Base-by-base conservation (phyloP, 805 yeast species). In the Jamesozyma rosinii region DNA sequence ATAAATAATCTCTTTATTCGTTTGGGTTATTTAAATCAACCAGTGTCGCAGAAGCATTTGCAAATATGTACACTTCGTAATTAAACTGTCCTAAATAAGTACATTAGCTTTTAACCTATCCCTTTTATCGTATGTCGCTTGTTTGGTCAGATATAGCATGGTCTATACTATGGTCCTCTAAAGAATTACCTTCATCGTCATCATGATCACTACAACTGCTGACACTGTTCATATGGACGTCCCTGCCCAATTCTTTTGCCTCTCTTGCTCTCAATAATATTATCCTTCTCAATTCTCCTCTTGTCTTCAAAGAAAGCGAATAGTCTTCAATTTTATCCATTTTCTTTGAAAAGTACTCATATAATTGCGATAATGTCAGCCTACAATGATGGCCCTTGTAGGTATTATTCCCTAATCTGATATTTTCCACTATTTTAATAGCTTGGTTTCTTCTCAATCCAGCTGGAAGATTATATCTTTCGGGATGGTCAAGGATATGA, bases 321-420 rank as follows among this genome's bases (percentile, higher is more conserved):
- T 58, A 58, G 36, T 58, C 63, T 2, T 49, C 49, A 3, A 40
- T 22, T 6, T 26, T 44, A 29, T 58, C 63, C 50, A 47, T 48
- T 32, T 54, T 52, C 26, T 55, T 54, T 3, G 58, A 53, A 35
- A 58, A 51, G 39, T 58, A 58, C 9, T 51, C 47, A 42, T 58
- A 58, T 15, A 58, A 41, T 40, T 52, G 60, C 14, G 57, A 48
- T 35, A 58, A 38, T 4, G 58, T 47, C 47, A 58, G 43, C 29
- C 50, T 37, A 29, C 51, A 48, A 32, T 44, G 45, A 21, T 47
- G 45, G 5, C 56, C 55, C 18, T 47, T 50, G 36, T 41, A 53
- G n/a, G 38, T 43, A 40, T 58, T 57, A 43, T 58, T 58, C 5
- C 62, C 61, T 33, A 58, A 37, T 37, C 63, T 45, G n/a, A 58